Conservation (phyloP, 169 alveolate species). For the Eimeria maxima region DNA sequence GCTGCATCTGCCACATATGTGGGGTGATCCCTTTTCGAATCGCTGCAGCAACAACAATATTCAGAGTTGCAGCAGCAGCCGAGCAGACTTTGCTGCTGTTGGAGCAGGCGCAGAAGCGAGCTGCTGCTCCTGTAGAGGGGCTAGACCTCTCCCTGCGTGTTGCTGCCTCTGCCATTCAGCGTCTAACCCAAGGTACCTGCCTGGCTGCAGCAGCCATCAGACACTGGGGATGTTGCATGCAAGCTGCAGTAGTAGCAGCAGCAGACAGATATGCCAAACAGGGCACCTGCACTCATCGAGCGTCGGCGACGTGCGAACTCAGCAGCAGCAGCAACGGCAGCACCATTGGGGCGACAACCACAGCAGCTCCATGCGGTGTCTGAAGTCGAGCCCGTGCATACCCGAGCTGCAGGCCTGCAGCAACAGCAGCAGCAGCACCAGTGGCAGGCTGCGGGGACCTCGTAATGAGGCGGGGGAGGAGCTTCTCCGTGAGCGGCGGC, state of each 20-base stretch:
- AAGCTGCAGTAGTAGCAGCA: no score
- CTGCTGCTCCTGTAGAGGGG: slow-evolving; percentile 46
- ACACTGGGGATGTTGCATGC: background rate
- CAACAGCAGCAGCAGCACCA: background rate
- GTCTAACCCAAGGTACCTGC: background rate
- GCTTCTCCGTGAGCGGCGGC: slow-evolving; percentile 40
- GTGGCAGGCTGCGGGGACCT: slow-evolving; percentile 4
- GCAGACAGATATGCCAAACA: background rate
- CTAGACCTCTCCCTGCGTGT: slow-evolving; percentile 31
- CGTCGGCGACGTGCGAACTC: background rate
- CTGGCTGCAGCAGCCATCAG: slow-evolving; percentile 24
- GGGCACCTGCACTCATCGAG: slow-evolving; percentile 18
- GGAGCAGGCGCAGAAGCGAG: background rate
- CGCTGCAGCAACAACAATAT: background rate
- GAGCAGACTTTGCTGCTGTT: background rate
- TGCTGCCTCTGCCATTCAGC: slow-evolving; percentile 47
- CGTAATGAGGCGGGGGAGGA: slow-evolving; percentile 52
- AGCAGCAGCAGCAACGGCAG: slow-evolving; percentile 50
- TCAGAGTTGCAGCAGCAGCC: slow-evolving; percentile 25
- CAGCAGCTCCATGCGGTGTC: background rate
- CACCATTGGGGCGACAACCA: background rate
- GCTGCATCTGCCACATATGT: background rate
- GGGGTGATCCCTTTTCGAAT: background rate
- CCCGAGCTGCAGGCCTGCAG: background rate
- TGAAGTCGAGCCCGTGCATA: slow-evolving; percentile 42